Base-by-base conservation (phyloP, 164 flowering plant species). In the Cinnamomum micranthum region DNA sequence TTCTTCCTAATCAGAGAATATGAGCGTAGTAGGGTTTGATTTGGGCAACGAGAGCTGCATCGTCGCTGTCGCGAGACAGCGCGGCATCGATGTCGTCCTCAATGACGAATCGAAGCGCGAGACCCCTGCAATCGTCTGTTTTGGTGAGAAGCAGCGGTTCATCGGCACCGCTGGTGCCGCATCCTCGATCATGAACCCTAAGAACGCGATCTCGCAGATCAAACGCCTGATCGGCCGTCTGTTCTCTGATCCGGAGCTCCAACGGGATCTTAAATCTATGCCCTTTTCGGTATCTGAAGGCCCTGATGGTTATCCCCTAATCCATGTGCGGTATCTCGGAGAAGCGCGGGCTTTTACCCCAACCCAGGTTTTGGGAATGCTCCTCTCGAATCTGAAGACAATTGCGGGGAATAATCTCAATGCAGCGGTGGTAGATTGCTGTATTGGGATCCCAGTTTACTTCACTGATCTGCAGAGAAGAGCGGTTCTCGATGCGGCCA, bases 11-110 rank as follows among this genome's bases (percentile, higher is more conserved):
- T 14, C 6, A 52, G 70, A 27, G 33, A 92, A 83, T 67, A 94
- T 94, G 98, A 94, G 98, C 68, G 98, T 94, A 66, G 98, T 94
- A 17, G 98, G 98, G 62, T 92, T 94, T 81, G 98, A 94, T 83
- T 82, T 94, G 41, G 98, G 98, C 11, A 94, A 94, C 72, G 98
- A 94, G 87, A 94, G 89, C 77, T 78, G 97, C 82, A 84, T 94
- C 78, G 96, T 92, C 69, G 98, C 96, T 33, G 98, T 94, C 75
- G 98, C 97, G 7, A 83, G 97, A 80, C 98, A 94, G 75, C 82
- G 97, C 62, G 98, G 97, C 14, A 94, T 94, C 27, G 98, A 94
- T 79, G 98, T 94, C 24, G 98, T 94, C 24, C 97, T 94, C n/a
- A 94, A 94, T 59, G 98, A 94, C 82, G 97, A 91, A 62, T 95